Evolutionary conservation across 148 eudicot genomes (phyloP).

Genomic region (Diospyros lotus): DNA sequence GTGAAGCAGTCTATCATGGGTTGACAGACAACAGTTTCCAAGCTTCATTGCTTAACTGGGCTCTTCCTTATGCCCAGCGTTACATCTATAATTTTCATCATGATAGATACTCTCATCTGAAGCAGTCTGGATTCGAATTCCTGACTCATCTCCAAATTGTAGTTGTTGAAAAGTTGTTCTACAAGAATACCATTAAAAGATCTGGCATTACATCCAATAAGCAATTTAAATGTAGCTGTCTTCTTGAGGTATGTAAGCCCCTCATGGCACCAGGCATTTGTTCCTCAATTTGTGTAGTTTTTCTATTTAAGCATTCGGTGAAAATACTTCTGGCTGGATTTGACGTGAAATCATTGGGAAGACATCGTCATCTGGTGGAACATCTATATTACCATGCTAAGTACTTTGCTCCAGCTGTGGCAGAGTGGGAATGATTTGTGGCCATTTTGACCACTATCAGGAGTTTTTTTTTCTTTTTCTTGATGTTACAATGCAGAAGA

Average conservation of each 20-base stretch:
- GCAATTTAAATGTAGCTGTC: slow-evolving; percentile 60
- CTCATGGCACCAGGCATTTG: neutral
- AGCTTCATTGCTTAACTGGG: slow-evolving; percentile 69
- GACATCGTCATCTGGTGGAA: no score
- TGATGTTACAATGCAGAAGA: neutral
- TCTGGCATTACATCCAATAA: slow-evolving; percentile 47
- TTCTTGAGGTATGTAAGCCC: slow-evolving; percentile 60
- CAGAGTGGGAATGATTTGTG: neutral
- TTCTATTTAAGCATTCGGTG: neutral
- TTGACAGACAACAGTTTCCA: slow-evolving; percentile 50
- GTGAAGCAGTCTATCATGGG: slow-evolving; percentile 78
- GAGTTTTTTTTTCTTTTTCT: neutral
- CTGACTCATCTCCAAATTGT: slow-evolving; percentile 38
- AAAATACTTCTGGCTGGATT: neutral
- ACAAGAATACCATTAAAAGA: slow-evolving; percentile 62
- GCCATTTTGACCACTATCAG: neutral
- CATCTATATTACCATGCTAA: neutral
- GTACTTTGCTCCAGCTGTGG: neutral
- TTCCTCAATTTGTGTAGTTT: neutral
- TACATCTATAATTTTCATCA: slow-evolving; percentile 60
- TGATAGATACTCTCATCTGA: slow-evolving; percentile 56
- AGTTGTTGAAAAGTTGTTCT: slow-evolving; percentile 76
- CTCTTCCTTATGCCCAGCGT: slow-evolving; percentile 91
- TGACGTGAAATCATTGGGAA: neutral
- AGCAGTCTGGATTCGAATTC: slow-evolving; percentile 50